A percentile compares a stretch with the other conserved stretches of the same genome.
Evolutionary conservation across 2,329 filamentous ascomycete genomes (phyloP).

Genomic region (Raffaelea deltoideospora): DNA sequence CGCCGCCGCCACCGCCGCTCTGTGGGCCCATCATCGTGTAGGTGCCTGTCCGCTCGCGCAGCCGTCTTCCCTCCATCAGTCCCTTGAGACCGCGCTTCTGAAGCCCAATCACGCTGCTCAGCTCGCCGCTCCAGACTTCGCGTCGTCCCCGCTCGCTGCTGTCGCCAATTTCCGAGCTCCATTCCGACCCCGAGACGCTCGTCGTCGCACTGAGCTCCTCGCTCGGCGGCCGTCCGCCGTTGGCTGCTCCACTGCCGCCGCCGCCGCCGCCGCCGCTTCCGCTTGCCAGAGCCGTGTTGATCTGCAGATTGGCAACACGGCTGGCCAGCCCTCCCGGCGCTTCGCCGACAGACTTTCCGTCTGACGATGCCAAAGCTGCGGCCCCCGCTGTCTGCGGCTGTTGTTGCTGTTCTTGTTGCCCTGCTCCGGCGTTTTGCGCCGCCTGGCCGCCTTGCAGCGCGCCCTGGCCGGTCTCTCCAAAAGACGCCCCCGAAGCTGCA

Average conservation of each 20-base stretch:
- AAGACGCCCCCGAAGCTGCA: conserved; percentile 3
- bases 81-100: conserved; percentile 88
- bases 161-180: conserved; percentile 38
- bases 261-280: conserved; percentile 11
- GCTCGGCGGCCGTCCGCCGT: conserved; percentile 22
- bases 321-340: conserved; percentile 17
- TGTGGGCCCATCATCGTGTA: conserved; percentile 5
- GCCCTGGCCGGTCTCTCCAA: conserved; percentile 2
- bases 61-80: conserved; percentile 82
- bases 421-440: conserved; percentile 4
- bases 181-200: conserved; percentile 38
- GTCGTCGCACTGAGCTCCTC: conserved; percentile 34
- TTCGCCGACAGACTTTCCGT: too few relatives aligned
- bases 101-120: conserved; percentile 82
- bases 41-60: conserved; percentile 55
- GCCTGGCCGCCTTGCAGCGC: background rate
- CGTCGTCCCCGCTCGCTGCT: conserved; percentile 32
- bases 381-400: conserved; percentile 9
- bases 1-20: background rate
- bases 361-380: conserved; percentile 1
- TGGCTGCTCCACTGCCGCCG: conserved; percentile 4
- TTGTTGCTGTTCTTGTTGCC: background rate
- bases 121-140: conserved; percentile 66
- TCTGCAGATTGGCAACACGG: conserved; percentile 25
- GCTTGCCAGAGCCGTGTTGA: conserved; percentile 26